These are phyloP conservation scores for Chlorella sp. DNA, from an alignment of 139 green algal genomes.

Conservation along the genomic window DNA sequence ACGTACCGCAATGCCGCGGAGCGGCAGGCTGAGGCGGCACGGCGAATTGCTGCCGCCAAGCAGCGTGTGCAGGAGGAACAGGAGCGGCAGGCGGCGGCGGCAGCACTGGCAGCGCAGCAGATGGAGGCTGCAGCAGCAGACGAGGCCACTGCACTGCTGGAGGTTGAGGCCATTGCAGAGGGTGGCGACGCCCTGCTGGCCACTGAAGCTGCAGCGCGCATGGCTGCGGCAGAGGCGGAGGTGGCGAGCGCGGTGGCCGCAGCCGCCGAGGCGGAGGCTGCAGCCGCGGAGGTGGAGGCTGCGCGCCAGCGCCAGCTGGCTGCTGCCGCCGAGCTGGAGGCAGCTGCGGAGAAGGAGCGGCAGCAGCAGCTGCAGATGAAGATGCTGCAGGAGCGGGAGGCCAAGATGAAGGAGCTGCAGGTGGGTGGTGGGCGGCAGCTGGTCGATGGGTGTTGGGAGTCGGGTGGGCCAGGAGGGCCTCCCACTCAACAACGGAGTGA, in stretches of 20 bases:
- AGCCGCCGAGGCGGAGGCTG: neutral
- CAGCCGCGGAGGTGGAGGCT: neutral
- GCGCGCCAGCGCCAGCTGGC: neutral
- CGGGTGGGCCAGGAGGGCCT: too few relatives aligned
- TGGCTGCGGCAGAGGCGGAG: neutral
- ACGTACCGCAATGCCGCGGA: neutral
- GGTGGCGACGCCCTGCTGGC: conserved; percentile 3
- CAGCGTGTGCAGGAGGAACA: neutral
- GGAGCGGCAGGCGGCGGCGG: neutral
- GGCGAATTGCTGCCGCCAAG: conserved; percentile 21
- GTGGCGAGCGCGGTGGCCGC: neutral
- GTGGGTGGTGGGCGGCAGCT: neutral
- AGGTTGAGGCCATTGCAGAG: conserved; percentile 5
- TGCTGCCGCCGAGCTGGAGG: neutral
- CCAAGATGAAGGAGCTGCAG: neutral
- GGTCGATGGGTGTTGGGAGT: too few relatives aligned
- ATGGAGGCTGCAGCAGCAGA: neutral
- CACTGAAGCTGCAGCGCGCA: conserved; percentile 3
- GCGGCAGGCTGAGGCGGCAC: conserved; percentile 1
- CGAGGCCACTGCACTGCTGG: neutral
- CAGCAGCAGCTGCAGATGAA: neutral
- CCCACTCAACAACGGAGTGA: too few relatives aligned
- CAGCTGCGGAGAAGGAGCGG: neutral
- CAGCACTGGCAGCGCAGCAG: neutral
- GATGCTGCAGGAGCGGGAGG: neutral